phyloP scores from a whole-genome alignment of 2,329 filamentous ascomycete genomes.

The Shiraia bambusicola region DNA sequence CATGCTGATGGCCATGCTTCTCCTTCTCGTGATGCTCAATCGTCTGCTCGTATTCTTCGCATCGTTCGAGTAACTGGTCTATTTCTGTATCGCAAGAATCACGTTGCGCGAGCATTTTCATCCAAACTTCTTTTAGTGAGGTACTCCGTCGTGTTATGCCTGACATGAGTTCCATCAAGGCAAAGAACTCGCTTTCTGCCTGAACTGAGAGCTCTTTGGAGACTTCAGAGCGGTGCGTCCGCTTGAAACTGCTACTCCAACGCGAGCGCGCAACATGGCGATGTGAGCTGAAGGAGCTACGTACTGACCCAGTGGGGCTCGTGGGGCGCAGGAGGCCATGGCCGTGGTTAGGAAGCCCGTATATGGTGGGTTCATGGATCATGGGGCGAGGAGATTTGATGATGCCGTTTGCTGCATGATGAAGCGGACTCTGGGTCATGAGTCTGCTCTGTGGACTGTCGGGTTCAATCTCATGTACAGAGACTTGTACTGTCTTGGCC shows the following conservation, averaged over 20 bases:
- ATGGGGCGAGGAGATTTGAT: not conserved
- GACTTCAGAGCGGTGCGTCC: constrained; percentile 7
- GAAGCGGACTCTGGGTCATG: not conserved
- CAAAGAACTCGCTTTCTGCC: constrained; percentile 12
- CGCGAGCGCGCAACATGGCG: constrained; percentile 4
- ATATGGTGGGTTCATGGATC: not conserved
- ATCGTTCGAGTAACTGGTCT: constrained; percentile 3
- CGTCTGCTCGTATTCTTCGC: constrained; percentile 10
- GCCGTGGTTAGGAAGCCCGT: not conserved
- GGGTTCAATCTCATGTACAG: not conserved
- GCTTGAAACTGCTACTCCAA: constrained; percentile 1
- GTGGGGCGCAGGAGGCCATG: constrained; percentile 1
- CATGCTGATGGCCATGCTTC: constrained; percentile 6
- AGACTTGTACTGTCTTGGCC: not conserved
- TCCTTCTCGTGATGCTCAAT: constrained; percentile 11
- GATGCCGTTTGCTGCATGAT: not conserved
- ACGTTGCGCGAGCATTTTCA: constrained; percentile 10
- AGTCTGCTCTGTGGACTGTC: not conserved
- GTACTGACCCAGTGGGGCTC: constrained; percentile 10
- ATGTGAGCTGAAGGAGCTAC: constrained; percentile 5
- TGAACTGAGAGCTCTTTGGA: constrained; percentile 11
- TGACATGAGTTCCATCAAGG: constrained; percentile 14
- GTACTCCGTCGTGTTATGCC: constrained; percentile 5
- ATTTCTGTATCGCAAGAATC: constrained; percentile 4
- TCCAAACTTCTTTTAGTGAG: constrained; percentile 13